Evolutionary conservation across 106 monocot species (phyloP).

Genomic region (Posidonia australis): DNA sequence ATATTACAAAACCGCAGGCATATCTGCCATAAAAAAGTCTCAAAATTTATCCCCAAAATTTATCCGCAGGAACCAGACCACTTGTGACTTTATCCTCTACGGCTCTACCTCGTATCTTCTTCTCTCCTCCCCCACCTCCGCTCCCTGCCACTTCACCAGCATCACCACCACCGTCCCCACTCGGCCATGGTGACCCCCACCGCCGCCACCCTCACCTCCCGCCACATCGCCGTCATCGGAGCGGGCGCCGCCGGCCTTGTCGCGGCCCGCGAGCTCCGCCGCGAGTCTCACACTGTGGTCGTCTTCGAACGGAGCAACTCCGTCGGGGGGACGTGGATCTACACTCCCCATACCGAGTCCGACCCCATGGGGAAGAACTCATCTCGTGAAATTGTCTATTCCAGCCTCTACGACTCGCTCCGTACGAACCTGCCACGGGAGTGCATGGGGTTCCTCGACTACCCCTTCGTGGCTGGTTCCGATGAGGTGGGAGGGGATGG

Average conservation of each 20-base stretch:
- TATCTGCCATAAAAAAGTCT: too few relatives aligned
- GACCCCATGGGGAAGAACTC: constrained; percentile 53
- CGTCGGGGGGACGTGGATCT: constrained; percentile 86
- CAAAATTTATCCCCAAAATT: too few relatives aligned
- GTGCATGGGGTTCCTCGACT: constrained; percentile 85
- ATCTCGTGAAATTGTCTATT: constrained; percentile 32
- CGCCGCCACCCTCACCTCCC: constrained; percentile 4
- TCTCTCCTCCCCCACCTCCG: too few relatives aligned
- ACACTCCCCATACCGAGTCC: constrained; percentile 44
- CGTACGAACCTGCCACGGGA: constrained; percentile 90
- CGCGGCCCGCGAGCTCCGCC: constrained; percentile 72
- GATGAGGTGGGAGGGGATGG: constrained; percentile 14
- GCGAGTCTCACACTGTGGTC: constrained; percentile 56
- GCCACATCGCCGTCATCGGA: constrained; percentile 77
- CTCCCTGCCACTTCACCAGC: too few relatives aligned
- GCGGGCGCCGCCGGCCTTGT: constrained; percentile 82
- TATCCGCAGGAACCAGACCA: too few relatives aligned
- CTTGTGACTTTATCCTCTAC: too few relatives aligned
- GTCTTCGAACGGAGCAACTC: constrained; percentile 62
- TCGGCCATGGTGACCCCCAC: too few relatives aligned
- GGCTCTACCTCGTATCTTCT: too few relatives aligned
- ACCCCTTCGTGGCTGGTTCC: constrained; percentile 64
- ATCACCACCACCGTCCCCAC: too few relatives aligned
- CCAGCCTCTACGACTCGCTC: constrained; percentile 81
- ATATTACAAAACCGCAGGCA: too few relatives aligned